phyloP scores from a whole-genome alignment of 805 yeast genomes.

The Spathaspora gorwiae region DNA sequence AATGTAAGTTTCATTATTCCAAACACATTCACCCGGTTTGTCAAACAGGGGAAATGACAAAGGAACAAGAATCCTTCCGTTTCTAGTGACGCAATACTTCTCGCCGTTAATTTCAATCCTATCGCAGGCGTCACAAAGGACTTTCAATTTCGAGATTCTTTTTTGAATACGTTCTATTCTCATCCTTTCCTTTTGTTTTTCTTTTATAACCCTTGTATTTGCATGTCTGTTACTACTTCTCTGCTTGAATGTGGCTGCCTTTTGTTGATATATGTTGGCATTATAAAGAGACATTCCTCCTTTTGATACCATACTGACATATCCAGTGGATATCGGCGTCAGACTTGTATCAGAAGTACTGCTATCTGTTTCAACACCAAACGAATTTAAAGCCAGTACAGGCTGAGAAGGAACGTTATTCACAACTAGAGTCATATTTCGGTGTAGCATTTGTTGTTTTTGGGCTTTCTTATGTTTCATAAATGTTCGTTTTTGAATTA shows the following conservation, averaged over 20 bases:
- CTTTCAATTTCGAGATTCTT: slow-evolving; percentile 24
- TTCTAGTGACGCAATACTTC: slow-evolving; percentile 38
- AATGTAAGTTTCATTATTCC: slow-evolving; percentile 28
- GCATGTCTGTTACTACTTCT: slow-evolving; percentile 6
- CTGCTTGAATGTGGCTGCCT: slow-evolving; percentile 15
- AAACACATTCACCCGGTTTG: slow-evolving; percentile 15
- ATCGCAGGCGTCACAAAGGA: slow-evolving; percentile 42
- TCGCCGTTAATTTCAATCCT: slow-evolving; percentile 38
- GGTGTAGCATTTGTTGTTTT: neutral
- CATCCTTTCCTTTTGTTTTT: slow-evolving; percentile 14
- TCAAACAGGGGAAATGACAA: slow-evolving; percentile 19
- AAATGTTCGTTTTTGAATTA: neutral
- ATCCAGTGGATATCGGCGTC: slow-evolving; percentile 2
- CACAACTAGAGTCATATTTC: slow-evolving; percentile 29
- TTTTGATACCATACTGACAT: slow-evolving; percentile 24
- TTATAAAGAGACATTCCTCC: slow-evolving; percentile 39
- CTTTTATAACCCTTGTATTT: neutral
- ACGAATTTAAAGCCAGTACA: neutral
- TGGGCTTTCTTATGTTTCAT: neutral
- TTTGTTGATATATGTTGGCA: slow-evolving; percentile 20
- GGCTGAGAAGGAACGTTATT: slow-evolving; percentile 10
- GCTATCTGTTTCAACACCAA: neutral
- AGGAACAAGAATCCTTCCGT: slow-evolving; percentile 39
- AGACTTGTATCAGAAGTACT: neutral
- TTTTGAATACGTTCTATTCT: slow-evolving; percentile 11